Conservation (phyloP, 2,329 filamentous ascomycete genomes). For the Fusarium incarnatum region DNA sequence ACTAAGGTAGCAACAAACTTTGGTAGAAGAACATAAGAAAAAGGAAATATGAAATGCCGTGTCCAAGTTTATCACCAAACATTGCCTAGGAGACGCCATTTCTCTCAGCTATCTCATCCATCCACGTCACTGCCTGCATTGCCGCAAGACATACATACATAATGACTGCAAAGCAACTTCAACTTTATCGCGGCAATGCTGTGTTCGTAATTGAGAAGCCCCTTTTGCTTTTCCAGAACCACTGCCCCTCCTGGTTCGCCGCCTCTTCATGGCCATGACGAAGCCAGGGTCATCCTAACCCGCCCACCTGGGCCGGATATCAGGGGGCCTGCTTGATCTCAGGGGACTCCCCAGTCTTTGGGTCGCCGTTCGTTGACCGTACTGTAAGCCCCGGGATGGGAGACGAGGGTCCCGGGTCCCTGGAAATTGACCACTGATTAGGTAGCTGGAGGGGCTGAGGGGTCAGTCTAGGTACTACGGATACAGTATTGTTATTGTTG, state of each 20-base stretch:
- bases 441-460: constrained; percentile 17
- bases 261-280: constrained; percentile 2
- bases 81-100: constrained; percentile 39
- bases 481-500: constrained; percentile 1
- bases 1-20: constrained; percentile 8
- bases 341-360: constrained; percentile 39
- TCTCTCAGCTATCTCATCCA: constrained; percentile 5
- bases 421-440: constrained; percentile 43
- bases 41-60: constrained; percentile 9
- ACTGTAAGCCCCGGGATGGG: constrained; percentile 16
- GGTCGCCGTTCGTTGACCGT: constrained; percentile 33
- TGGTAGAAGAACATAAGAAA: constrained; percentile 6
- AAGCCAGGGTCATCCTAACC: constrained; percentile 44
- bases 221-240: constrained; percentile 39
- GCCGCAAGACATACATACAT: constrained; percentile 1
- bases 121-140: constrained; percentile 29
- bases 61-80: constrained; percentile 1
- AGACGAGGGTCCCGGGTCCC: constrained; percentile 37
- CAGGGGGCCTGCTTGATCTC: constrained; percentile 39
- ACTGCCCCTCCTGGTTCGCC: constrained; percentile 37
- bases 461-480: not conserved
- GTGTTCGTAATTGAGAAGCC: constrained; percentile 15
- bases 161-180: not conserved
- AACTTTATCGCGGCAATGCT: not conserved
- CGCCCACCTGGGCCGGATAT: constrained; percentile 35